Base-by-base conservation (phyloP, 257 asterid species). In the Ilex aquifolium region DNA sequence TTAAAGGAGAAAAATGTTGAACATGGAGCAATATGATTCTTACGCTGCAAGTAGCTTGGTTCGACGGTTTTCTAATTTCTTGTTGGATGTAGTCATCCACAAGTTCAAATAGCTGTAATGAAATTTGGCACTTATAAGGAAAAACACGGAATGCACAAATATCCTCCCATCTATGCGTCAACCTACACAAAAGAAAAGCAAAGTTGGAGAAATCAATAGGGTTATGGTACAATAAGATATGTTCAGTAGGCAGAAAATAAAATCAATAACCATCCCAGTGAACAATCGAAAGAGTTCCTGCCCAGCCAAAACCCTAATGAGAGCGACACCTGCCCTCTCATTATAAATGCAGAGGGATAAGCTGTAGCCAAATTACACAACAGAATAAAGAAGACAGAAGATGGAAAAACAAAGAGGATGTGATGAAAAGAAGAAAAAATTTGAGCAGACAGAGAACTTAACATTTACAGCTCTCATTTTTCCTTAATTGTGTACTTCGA, bases 81-180 rank as follows among this genome's bases (percentile, higher is more conserved):
- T 87, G 80, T 75, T 89, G 95, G 80, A 92, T 82, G 68, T 83
- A 92, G 64, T 85, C 96, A 65, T 92, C 99, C 70, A 59, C 74
- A 61, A 92, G 99, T 69, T 89, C 99, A 65, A 62, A 66, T 68
- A 87, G 89, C 72, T 85, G 96, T 59, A 92, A 74, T 15, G 79
- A 71, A 40, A 71, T 73, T 59, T 86, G 95, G 71, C 79, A 74
- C 80, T 87, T 89, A 52, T 61, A 69, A 61, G 99, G 99, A 67
- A 92, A 89, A 63, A 69, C 87, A 63, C 73, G 83, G 63, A 92
- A 89, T 64, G 84, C 79, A 80, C 99, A 92, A 57, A 89, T 70
- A 72, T 89, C 96, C 76, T 84, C 81, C 99, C 99, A 92, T 76
- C 75, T 80, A 68, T 69, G 77, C 70, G 69, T 81, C 77, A 46